These are phyloP conservation scores for Zoysia pacifica DNA, from an alignment of 176 grass and related monocot species.

Conservation along the genomic window DNA sequence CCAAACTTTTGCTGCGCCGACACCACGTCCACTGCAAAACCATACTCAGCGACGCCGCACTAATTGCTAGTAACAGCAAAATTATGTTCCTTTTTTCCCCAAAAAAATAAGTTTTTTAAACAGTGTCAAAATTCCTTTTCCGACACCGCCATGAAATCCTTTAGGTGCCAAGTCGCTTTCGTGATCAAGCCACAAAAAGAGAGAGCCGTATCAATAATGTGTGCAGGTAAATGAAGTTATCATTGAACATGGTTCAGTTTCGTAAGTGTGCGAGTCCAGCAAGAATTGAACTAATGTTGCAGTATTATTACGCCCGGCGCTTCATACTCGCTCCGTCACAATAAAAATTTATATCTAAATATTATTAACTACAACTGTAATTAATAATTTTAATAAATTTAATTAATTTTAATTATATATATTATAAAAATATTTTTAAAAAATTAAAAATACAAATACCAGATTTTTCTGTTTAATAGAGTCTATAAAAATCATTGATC, in stretches of 20 bases:
- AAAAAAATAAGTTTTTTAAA: background rate
- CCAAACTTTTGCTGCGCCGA: constrained; percentile 60
- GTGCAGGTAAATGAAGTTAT: constrained; percentile 11
- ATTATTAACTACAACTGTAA: too few species aligned
- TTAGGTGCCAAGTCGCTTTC: constrained; percentile 50
- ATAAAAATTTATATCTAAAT: too few species aligned
- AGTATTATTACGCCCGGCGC: too few species aligned
- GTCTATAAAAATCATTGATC: too few species aligned
- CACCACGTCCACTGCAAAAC: constrained; percentile 31
- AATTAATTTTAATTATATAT: too few species aligned
- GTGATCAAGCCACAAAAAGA: background rate
- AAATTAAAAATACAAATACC: too few species aligned
- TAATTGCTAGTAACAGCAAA: background rate
- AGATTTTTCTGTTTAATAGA: too few species aligned
- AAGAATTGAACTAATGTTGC: background rate
- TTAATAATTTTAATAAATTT: too few species aligned
- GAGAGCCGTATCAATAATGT: constrained; percentile 7
- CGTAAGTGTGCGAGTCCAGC: background rate
- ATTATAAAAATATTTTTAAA: too few species aligned
- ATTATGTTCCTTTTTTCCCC: background rate
- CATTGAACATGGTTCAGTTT: constrained; percentile 5
- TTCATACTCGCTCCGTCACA: too few species aligned
- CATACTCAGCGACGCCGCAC: constrained; percentile 2
- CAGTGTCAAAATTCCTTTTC: constrained; percentile 28
- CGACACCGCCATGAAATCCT: constrained; percentile 27